Base-by-base conservation (phyloP, 1,139 yeast species). In the Saccharomyces hybrid region DNA sequence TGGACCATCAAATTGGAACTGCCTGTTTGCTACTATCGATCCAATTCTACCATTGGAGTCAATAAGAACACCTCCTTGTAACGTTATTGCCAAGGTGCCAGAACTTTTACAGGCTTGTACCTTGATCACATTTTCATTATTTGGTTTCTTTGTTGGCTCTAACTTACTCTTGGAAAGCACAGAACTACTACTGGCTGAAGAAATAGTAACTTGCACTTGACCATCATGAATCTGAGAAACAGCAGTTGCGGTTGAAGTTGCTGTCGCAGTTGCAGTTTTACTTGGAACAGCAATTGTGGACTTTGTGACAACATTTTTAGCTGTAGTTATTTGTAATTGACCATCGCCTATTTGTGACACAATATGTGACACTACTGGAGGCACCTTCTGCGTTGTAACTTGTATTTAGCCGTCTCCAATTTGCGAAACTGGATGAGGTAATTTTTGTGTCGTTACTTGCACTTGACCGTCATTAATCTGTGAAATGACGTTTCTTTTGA, bases 1-100 rank as follows among this genome's bases (percentile, higher is more conserved):
- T 63, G 91, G 93, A 71, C 91, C 91, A 70, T 86, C 93, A 67
- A 86, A 86, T 77, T 86, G 93, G 84, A 86, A 85, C 78, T 86
- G 93, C 76, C 85, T 81, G 84, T 85, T 85, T 58, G 91, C 86
- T 65, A 86, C 93, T 72, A 86, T 85, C 55, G 90, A 81, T 68
- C 93, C 93, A 60, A 86, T 75, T 81, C 93, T 83, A 57, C 88
- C 88, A 55, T 74, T 62, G 53, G 78, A 68, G 69, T 86, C 93
- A 42, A 76, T 79, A 70, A 86, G 77, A 56, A 82, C 67, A 62
- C 82, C 75, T 49, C 70, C 77, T 50, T 75, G 67, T 67, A 86
- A 78, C 34, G 75, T 73, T 79, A 85, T 74, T 50, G 82, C 68
- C 65, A 84, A 76, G 52, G 86, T 75, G 62, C 77, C 75, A 50